phyloP scores from a whole-genome alignment of 108 stramenopile genomes.

The Fragilaria radians region DNA sequence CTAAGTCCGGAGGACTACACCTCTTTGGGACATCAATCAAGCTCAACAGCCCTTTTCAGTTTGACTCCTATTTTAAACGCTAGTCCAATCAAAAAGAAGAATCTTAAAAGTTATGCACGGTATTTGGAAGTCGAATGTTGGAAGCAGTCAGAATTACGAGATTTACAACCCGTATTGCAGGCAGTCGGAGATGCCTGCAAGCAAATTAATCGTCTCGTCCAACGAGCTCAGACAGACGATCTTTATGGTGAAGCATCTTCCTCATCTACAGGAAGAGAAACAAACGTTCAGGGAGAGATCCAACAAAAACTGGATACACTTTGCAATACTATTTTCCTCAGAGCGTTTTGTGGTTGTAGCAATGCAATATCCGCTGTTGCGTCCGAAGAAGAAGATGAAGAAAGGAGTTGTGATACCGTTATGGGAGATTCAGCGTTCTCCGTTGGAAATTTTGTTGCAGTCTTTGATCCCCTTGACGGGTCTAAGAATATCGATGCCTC shows the following conservation, averaged over 20 bases:
- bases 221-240: constrained; percentile 87
- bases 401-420: constrained; percentile 67
- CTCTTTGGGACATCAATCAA: no score
- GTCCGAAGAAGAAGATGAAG: constrained; percentile 77
- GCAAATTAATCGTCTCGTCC: constrained; percentile 84
- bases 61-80: neutral
- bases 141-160: constrained; percentile 52
- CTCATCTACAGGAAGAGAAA: constrained; percentile 38
- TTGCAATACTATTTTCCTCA: constrained; percentile 81
- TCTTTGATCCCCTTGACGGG: constrained; percentile 96
- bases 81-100: constrained; percentile 54
- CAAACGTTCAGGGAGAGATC: constrained; percentile 82
- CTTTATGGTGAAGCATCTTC: constrained; percentile 50
- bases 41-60: no score
- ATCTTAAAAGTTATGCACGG: constrained; percentile 64
- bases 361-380: constrained; percentile 68
- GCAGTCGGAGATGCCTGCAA: constrained; percentile 82
- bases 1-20: no score
- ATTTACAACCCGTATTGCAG: constrained; percentile 67
- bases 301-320: constrained; percentile 87
- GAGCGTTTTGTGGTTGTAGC: constrained; percentile 72
- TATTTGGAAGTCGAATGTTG: constrained; percentile 89
- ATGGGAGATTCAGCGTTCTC: constrained; percentile 77
- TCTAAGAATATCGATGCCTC: constrained; percentile 95
- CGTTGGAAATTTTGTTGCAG: constrained; percentile 89